Evolutionary conservation across 2,329 filamentous ascomycete genomes (phyloP).

Genomic region (Coniochaeta ligniaria): DNA sequence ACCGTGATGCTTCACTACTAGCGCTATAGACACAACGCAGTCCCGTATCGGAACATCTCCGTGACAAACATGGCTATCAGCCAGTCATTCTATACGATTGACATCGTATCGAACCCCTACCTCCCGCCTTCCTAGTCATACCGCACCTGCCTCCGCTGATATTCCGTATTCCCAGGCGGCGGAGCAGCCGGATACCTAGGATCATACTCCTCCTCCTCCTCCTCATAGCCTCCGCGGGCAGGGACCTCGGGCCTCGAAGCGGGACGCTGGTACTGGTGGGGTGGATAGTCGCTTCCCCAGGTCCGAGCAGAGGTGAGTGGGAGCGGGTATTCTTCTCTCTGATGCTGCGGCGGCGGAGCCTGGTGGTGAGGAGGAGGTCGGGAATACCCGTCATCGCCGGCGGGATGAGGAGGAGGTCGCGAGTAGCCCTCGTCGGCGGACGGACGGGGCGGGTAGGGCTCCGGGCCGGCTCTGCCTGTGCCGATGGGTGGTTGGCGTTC

Average conservation of each 20-base stretch:
- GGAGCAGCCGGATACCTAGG: slow-evolving; percentile 28
- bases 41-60: not conserved
- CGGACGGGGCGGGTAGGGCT: not conserved
- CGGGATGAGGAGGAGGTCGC: not conserved
- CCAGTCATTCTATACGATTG: not conserved
- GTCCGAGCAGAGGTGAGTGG: not conserved
- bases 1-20: too few species aligned
- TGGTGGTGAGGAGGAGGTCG: not conserved
- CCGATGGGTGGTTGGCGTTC: not conserved
- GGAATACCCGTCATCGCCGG: not conserved
- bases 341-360: not conserved
- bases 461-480: not conserved
- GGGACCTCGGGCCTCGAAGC: slow-evolving; percentile 3
- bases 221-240: slow-evolving; percentile 17
- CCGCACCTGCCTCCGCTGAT: slow-evolving; percentile 1
- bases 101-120: not conserved
- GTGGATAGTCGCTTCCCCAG: not conserved
- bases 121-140: not conserved
- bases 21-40: too few species aligned
- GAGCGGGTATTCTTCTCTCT: not conserved
- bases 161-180: not conserved
- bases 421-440: not conserved
- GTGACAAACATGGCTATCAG: not conserved
- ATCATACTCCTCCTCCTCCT: slow-evolving; percentile 41
- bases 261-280: slow-evolving; percentile 5